Conservation (phyloP, 768 basidiomycete genomes). For the Mycena latifolia region DNA sequence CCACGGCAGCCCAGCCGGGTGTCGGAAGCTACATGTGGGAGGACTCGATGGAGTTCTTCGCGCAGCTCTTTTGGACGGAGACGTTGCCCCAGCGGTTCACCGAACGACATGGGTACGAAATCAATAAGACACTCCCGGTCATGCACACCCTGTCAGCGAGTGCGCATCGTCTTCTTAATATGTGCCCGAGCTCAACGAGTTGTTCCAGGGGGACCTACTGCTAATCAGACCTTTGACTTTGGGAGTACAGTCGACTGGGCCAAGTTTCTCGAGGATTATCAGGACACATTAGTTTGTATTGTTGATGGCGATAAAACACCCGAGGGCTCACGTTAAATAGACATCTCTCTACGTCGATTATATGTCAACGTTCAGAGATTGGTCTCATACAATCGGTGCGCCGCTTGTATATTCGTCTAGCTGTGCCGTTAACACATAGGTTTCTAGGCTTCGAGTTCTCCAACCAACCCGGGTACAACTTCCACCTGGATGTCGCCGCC, state of each 20-base stretch:
- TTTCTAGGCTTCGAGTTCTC: constrained; percentile 34
- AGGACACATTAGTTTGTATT: constrained; percentile 33
- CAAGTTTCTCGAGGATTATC: constrained; percentile 35
- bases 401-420: too few relatives aligned
- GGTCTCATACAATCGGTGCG: constrained; percentile 17
- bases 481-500: constrained; percentile 33
- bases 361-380: constrained; percentile 26
- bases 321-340: too few relatives aligned
- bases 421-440: too few relatives aligned
- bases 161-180: not conserved
- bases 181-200: not conserved
- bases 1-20: constrained; percentile 29
- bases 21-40: constrained; percentile 37
- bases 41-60: constrained; percentile 34
- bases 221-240: constrained; percentile 34
- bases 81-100: constrained; percentile 28
- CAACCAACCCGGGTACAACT: constrained; percentile 35
- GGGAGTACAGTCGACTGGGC: constrained; percentile 26
- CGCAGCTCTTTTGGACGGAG: constrained; percentile 35
- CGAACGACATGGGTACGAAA: constrained; percentile 36
- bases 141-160: constrained; percentile 26
- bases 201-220: not conserved
- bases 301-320: too few relatives aligned
- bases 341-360: constrained; percentile 35
- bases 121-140: constrained; percentile 33